phyloP scores from a whole-genome alignment of 768 basidiomycete genomes.

The Naematelia encephala region DNA sequence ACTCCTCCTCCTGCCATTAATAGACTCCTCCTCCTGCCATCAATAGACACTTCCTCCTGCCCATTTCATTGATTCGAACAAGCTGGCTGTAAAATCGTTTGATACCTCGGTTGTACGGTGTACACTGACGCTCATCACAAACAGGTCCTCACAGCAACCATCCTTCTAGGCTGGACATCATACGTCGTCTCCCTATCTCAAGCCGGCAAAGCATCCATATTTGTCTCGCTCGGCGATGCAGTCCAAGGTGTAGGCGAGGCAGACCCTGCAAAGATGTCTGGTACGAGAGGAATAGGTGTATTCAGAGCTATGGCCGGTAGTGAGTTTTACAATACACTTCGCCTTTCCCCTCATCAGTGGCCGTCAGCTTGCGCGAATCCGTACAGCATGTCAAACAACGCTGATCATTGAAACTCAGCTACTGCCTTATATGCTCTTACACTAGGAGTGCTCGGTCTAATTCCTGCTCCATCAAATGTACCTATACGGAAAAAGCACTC shows the following conservation, averaged over 20 bases:
- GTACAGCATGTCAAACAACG: not conserved
- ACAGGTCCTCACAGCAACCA: conserved; percentile 39
- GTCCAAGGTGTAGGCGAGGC: conserved; percentile 24
- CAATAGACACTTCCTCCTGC: no score
- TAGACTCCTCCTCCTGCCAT: no score
- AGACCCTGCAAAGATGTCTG: conserved; percentile 11
- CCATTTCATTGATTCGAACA: no score
- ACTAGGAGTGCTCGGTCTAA: conserved; percentile 42
- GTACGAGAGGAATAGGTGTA: conserved; percentile 24
- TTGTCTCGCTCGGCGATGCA: conserved; percentile 15
- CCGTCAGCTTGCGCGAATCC: no score
- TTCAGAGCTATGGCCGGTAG: conserved; percentile 33
- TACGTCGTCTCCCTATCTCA: conserved; percentile 40
- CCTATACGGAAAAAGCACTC: conserved; percentile 30
- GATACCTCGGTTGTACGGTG: no score
- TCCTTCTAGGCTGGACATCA: conserved; percentile 41
- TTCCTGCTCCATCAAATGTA: conserved; percentile 34
- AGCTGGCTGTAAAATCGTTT: no score
- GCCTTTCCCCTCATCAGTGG: no score
- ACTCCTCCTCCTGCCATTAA: no score
- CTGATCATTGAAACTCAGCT: conserved; percentile 21
- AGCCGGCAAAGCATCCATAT: conserved; percentile 22
- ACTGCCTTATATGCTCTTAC: conserved; percentile 43
- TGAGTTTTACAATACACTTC: conserved; percentile 19
- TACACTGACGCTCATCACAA: not conserved